Evolutionary conservation across 495 filamentous ascomycete species (phyloP), one percentile per base, ranked within the genome.

Genomic region (Penicillium cinerascens): DNA sequence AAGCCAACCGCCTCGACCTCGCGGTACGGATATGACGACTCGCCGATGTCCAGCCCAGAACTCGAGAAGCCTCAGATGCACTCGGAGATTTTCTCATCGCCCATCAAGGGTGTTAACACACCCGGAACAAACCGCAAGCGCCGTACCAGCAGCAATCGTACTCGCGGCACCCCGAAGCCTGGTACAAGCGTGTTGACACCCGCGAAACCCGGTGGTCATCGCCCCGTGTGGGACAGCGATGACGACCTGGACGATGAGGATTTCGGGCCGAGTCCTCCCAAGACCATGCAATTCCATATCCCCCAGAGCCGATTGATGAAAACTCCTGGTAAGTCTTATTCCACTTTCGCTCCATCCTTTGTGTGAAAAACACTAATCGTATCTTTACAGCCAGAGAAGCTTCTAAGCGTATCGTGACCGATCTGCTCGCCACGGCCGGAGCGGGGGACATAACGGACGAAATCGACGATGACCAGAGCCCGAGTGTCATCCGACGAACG

Each of bases 261-360:
- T 9, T 55, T 82, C 11, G 89, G 83, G 0, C 82, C 91, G 58
- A 95, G 89, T 61, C 93, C 95, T 33, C 93, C 93, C 0, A 96
- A 96, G 72, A 99, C 93, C 22, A 96, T 99, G 67, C 91, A 96
- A 63, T 99, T 99, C 64, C 87, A 90, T 60, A 76, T 99, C 51
- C 92, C 92, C 49, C 87, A 90, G 61, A 87, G 85, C 43, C 84
- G 88, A 55, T 68, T 99, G 27, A 69, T 99, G 73, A 91, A 93
- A 59, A 99, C 93, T 21, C 93, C 93, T 51, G 91, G 91, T 89
- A 76, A 61, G 81, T 13, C 1, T 1, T 29, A 10, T 9, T 8
- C 26, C 1, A 1, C 26, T 26, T 3, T 26, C 25, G 25, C n/a
- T n/a, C 26, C 7, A 29, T 6, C 11, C 11, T 29, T 1, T 3